Conservation (phyloP, 352 stramenopile genomes). For the Sclerospora graminicola region DNA sequence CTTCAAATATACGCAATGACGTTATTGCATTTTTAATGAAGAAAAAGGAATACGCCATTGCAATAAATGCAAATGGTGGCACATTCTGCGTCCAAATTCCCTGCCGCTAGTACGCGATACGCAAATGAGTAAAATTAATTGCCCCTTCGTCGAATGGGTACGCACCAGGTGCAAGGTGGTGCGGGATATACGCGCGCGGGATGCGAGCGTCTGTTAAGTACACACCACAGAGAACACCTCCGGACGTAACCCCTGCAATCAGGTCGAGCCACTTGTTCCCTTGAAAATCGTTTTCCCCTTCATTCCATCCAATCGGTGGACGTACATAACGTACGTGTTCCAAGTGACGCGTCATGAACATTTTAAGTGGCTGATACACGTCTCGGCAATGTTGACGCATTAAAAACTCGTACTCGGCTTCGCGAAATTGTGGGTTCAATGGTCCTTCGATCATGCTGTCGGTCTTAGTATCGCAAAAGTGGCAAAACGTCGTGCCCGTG, state of each 20-base stretch:
- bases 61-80: no score
- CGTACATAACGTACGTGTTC: slow-evolving; percentile 18
- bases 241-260: slow-evolving; percentile 14
- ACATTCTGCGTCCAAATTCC: slow-evolving; percentile 1
- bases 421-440: slow-evolving; percentile 16
- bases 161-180: slow-evolving; percentile 14
- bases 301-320: slow-evolving; percentile 9
- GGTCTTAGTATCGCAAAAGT: slow-evolving; percentile 14
- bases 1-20: no score
- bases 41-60: no score
- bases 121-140: slow-evolving; percentile 19
- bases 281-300: slow-evolving; percentile 6
- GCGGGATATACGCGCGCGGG: slow-evolving; percentile 3
- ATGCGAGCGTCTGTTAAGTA: slow-evolving; percentile 19
- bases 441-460: slow-evolving; percentile 15
- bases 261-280: slow-evolving; percentile 16
- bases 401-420: slow-evolving; percentile 20
- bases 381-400: slow-evolving; percentile 21
- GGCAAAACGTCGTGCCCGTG: slow-evolving; percentile 11
- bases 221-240: slow-evolving; percentile 17
- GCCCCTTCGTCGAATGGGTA: slow-evolving; percentile 22
- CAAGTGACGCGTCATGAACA: slow-evolving; percentile 21
- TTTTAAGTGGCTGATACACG: slow-evolving; percentile 19
- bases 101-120: slow-evolving; percentile 15
- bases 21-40: no score